Conservation (phyloP, 1,139 yeast species). For the Geotrichum phurueaensis region DNA sequence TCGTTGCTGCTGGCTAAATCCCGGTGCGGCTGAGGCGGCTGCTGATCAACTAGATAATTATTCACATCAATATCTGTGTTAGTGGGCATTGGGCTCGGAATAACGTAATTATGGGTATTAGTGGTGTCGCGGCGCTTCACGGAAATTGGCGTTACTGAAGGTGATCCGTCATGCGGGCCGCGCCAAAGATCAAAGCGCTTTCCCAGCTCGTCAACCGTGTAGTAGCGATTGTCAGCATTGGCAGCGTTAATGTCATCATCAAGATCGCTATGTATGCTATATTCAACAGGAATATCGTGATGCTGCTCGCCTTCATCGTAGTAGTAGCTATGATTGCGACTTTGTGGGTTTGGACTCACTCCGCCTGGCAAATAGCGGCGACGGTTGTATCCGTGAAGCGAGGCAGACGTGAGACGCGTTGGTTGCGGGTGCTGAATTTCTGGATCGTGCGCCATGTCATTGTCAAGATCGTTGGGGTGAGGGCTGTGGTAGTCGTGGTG, state of each 20-base stretch:
- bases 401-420: neutral
- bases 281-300: constrained; percentile 5
- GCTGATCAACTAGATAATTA: neutral
- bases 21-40: neutral
- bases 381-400: neutral
- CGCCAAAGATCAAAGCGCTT: neutral
- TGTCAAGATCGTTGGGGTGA: neutral
- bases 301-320: constrained; percentile 1
- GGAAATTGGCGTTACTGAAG: neutral
- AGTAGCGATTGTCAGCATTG: neutral
- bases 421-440: neutral
- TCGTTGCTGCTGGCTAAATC: neutral
- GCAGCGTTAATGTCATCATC: neutral
- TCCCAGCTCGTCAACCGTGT: constrained; percentile 6
- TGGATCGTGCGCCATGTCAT: neutral
- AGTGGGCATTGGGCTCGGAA: neutral
- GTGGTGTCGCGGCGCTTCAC: neutral
- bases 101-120: neutral
- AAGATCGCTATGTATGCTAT: neutral
- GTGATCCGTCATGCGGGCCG: neutral
- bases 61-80: neutral
- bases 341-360: neutral
- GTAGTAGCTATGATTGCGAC: neutral
- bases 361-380: neutral
- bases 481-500: neutral